A percentile compares a stretch with the other conserved stretches of the same genome.
phyloP scores from a whole-genome alignment of 257 asterid genomes.

The Capsicum rhomboideum region DNA sequence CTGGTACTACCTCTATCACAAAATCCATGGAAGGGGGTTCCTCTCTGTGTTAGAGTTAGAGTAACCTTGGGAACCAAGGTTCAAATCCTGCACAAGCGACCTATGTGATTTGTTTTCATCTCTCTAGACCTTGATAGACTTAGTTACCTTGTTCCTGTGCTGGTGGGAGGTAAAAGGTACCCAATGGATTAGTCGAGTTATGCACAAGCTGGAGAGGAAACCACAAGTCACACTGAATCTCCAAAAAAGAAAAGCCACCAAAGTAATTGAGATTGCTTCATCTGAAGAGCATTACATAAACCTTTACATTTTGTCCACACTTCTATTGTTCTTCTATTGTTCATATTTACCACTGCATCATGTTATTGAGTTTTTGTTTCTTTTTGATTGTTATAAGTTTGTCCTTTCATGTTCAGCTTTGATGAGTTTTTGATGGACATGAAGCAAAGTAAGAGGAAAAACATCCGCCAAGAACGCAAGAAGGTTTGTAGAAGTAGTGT shows the following conservation, averaged over 20 bases:
- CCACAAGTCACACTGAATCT: neutral
- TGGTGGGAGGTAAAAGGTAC: neutral
- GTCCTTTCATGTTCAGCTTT: conserved; percentile 39
- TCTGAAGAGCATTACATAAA: neutral
- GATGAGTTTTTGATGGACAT: conserved; percentile 96
- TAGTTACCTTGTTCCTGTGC: neutral
- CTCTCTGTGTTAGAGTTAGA: neutral
- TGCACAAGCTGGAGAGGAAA: neutral
- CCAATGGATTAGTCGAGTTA: neutral
- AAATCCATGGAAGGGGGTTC: neutral
- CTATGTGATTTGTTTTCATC: neutral
- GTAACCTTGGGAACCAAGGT: neutral
- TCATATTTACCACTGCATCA: neutral
- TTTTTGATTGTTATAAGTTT: neutral
- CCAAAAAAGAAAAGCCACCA: neutral
- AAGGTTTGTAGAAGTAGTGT: conserved; percentile 36
- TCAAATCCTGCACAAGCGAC: neutral
- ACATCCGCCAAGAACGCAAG: conserved; percentile 98
- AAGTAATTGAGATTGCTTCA: neutral
- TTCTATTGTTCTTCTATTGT: neutral
- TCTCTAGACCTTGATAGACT: neutral
- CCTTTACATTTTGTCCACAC: neutral
- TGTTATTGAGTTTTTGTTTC: neutral
- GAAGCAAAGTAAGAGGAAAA: conserved; percentile 95
- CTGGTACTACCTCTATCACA: neutral